phyloP scores from a whole-genome alignment of 345 rosid species.

The Dimocarpus longan region DNA sequence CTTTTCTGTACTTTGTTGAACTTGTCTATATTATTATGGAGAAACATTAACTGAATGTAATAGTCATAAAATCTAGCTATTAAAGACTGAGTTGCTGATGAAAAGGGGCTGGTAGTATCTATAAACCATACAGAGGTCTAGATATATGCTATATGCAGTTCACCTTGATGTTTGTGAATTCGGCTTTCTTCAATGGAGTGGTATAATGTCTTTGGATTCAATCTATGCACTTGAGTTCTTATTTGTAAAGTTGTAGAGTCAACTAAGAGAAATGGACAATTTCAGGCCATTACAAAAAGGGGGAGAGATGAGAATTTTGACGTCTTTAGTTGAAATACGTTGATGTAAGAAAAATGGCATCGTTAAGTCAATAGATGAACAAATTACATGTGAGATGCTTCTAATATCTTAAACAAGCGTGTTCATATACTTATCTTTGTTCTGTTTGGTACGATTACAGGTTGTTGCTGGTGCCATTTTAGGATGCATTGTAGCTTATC shows the following conservation, averaged over 20 bases:
- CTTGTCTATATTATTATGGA: not conserved
- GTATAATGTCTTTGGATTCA: not conserved
- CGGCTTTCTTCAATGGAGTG: not conserved
- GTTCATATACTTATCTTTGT: not conserved
- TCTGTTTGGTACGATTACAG: conserved; percentile 41
- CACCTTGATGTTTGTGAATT: not conserved
- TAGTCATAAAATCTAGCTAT: not conserved
- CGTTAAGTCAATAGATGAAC: not conserved
- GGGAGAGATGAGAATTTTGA: not conserved
- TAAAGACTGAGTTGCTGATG: not conserved
- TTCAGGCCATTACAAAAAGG: not conserved
- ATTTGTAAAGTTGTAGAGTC: not conserved
- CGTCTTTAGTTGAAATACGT: not conserved
- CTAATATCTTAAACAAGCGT: not conserved
- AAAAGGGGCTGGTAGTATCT: not conserved
- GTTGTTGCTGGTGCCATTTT: conserved; percentile 78
- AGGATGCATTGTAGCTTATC: conserved; percentile 75
- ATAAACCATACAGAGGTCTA: no score
- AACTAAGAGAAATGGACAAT: not conserved
- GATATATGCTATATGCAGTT: not conserved
- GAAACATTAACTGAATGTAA: not conserved
- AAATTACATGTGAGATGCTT: not conserved
- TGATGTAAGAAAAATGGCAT: no score
- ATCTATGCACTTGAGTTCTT: not conserved
- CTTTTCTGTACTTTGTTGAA: not conserved